phyloP scores from a whole-genome alignment of 78 protist genomes.

The Corallochytrium limacisporum region DNA sequence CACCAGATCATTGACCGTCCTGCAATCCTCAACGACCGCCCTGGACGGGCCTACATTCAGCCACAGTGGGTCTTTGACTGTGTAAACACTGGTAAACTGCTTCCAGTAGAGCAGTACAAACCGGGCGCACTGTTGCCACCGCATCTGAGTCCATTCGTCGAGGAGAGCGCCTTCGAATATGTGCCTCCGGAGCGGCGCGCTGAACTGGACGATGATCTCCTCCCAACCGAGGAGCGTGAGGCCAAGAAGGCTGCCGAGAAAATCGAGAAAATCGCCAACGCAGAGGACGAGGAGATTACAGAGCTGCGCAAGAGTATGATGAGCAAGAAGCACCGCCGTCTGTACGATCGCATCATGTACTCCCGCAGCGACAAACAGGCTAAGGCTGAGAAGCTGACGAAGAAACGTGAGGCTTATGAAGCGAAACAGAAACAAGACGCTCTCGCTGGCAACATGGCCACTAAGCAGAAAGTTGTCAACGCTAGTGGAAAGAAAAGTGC shows the following conservation, averaged over 20 bases:
- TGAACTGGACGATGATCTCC: neutral
- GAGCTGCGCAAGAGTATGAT: conserved; percentile 24
- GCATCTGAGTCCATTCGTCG: conserved; percentile 82
- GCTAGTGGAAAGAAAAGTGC: too few species aligned
- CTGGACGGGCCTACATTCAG: conserved; percentile 58
- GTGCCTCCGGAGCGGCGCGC: neutral
- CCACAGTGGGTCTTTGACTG: conserved; percentile 96
- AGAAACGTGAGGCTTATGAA: too few species aligned
- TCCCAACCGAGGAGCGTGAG: neutral
- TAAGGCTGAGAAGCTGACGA: too few species aligned
- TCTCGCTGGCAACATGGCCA: too few species aligned
- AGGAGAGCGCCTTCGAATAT: neutral
- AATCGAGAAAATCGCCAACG: neutral
- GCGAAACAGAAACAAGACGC: too few species aligned
- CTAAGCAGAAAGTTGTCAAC: too few species aligned
- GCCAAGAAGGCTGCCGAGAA: neutral
- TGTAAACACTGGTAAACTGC: conserved; percentile 41
- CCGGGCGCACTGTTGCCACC: conserved; percentile 66
- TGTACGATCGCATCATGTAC: conserved; percentile 1
- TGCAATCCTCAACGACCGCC: neutral
- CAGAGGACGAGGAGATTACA: neutral
- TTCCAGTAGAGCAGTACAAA: conserved; percentile 33
- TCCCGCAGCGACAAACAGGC: neutral
- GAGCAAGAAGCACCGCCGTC: neutral
- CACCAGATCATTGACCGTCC: conserved; percentile 55